Conservation (phyloP, 768 basidiomycete species). For the Pleurotus platypus region DNA sequence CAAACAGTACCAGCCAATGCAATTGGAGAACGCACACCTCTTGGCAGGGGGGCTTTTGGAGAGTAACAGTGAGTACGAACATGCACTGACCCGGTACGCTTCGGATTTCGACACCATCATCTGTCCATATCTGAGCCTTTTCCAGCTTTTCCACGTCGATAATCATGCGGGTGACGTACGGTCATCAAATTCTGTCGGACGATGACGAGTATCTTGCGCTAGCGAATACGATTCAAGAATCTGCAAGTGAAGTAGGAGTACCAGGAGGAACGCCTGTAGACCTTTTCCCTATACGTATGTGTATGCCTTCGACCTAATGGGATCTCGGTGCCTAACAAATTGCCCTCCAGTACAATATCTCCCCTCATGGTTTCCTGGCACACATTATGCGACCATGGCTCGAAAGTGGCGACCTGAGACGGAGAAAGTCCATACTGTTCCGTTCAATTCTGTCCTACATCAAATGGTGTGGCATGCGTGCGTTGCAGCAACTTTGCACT, state of each 20-base stretch:
- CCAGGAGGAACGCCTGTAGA: conserved; percentile 16
- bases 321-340: background rate
- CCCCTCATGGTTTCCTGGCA: conserved; percentile 31
- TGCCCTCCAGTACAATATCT: conserved; percentile 21
- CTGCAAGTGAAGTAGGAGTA: conserved; percentile 16
- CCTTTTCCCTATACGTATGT: conserved; percentile 23
- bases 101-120: background rate
- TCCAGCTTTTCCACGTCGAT: conserved; percentile 15
- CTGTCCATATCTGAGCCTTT: background rate
- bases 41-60: conserved; percentile 35
- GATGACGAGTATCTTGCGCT: conserved; percentile 34
- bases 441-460: conserved; percentile 25
- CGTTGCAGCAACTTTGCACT: background rate
- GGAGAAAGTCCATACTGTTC: conserved; percentile 23
- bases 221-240: conserved; percentile 24
- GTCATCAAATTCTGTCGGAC: conserved; percentile 23
- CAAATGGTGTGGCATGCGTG: conserved; percentile 23
- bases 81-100: conserved; percentile 40
- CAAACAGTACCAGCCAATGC: conserved; percentile 40
- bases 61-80: conserved; percentile 4
- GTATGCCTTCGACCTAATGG: background rate
- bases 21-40: conserved; percentile 27
- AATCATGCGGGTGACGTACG: conserved; percentile 23
- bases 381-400: conserved; percentile 18
- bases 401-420: conserved; percentile 11